phyloP scores from a whole-genome alignment of 495 filamentous ascomycete genomes.

The Podospora sp. region DNA sequence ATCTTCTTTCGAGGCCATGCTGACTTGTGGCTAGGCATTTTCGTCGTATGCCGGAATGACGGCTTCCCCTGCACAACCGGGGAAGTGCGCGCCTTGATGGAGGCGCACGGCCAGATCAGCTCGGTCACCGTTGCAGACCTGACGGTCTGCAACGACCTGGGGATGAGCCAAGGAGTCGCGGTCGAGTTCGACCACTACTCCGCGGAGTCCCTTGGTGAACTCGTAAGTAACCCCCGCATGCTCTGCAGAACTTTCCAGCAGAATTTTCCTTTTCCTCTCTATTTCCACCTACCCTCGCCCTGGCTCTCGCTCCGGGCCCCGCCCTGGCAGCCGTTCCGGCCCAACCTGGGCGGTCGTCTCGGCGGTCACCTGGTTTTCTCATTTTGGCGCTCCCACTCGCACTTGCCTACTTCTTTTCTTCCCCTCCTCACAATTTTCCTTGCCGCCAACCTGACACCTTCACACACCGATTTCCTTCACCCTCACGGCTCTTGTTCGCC shows the following conservation, averaged over 20 bases:
- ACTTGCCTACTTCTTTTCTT: background rate
- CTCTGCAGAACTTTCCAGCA: background rate
- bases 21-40: background rate
- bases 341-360: background rate
- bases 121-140: background rate
- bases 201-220: background rate
- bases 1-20: background rate
- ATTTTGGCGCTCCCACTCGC: background rate
- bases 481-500: background rate
- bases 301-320: background rate
- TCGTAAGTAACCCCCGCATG: background rate
- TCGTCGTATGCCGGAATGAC: background rate
- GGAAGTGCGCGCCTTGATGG: background rate
- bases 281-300: background rate
- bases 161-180: background rate
- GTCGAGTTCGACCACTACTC: background rate
- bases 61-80: background rate
- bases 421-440: background rate
- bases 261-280: background rate
- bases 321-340: background rate
- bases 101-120: background rate
- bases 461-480: background rate
- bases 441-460: background rate
- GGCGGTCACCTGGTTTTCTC: background rate
- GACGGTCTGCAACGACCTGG: background rate